Conservation (phyloP, 441 rosid species). For the Breynia disticha region DNA sequence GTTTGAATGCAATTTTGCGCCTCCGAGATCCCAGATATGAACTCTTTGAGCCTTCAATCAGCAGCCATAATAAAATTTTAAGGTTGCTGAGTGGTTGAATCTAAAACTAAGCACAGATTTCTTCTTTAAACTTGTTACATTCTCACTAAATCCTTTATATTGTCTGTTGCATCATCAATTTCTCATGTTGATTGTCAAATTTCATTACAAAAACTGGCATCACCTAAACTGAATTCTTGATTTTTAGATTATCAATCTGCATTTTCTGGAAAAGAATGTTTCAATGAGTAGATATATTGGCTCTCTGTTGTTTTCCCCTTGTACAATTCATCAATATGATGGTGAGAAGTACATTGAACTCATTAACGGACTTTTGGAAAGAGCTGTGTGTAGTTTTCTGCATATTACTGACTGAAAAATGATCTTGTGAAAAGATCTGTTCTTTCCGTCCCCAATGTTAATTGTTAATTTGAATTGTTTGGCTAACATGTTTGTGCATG, state of each 20-base stretch:
- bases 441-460: background rate
- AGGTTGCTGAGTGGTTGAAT: background rate
- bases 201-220: background rate
- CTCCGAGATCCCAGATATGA: background rate
- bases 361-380: background rate
- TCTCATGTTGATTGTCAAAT: background rate
- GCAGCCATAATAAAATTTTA: background rate
- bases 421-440: background rate
- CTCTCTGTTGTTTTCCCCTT: too few relatives aligned
- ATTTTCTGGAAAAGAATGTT: background rate
- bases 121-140: background rate
- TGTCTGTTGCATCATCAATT: too few relatives aligned
- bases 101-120: background rate
- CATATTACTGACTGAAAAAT: background rate
- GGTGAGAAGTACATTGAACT: background rate
- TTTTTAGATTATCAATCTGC: background rate
- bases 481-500: background rate
- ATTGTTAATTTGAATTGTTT: background rate
- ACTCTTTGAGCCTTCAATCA: background rate
- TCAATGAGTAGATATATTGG: background rate
- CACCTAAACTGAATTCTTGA: background rate
- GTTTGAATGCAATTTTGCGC: background rate
- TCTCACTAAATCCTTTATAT: background rate
- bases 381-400: background rate
- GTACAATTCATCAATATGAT: background rate